phyloP scores from a whole-genome alignment of 106 monocot genomes.

The Hemerocallis citrina region DNA sequence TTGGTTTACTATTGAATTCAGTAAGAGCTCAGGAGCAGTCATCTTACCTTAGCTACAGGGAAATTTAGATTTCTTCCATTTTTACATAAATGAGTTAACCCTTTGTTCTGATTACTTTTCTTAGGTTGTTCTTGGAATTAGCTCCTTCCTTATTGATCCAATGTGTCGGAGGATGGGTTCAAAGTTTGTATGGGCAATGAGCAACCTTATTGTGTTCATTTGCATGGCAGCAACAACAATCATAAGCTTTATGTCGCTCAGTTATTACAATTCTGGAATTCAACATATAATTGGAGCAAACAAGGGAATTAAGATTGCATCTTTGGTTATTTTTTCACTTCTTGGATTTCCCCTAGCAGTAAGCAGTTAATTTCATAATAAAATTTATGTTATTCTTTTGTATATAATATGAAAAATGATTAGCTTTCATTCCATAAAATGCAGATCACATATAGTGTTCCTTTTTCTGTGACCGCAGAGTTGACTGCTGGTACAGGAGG shows the following conservation, averaged over 20 bases:
- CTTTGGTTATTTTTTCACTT: conserved; percentile 77
- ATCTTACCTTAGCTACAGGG: conserved; percentile 2
- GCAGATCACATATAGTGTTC: conserved; percentile 97
- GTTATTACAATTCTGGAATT: conserved; percentile 28
- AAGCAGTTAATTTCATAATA: conserved; percentile 15
- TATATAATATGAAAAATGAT: conserved; percentile 1
- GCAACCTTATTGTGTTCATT: conserved; percentile 84
- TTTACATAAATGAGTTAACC: background rate
- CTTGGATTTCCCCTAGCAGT: conserved; percentile 97
- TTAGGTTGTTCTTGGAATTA: conserved; percentile 86
- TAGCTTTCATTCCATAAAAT: conserved; percentile 7
- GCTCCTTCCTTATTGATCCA: conserved; percentile 88
- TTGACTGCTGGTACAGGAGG: conserved; percentile 90
- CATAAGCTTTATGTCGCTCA: conserved; percentile 57
- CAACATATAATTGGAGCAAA: conserved; percentile 48
- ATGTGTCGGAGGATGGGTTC: conserved; percentile 70
- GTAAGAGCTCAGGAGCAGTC: conserved; percentile 60
- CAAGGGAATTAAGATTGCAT: conserved; percentile 34
- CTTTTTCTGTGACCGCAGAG: conserved; percentile 98
- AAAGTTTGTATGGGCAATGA: conserved; percentile 79
- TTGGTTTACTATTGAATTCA: conserved; percentile 98
- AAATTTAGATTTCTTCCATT: background rate
- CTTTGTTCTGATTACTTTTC: conserved; percentile 7
- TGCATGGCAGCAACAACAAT: conserved; percentile 84
- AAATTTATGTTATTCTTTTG: background rate